Evolutionary conservation across 495 filamentous ascomycete species (phyloP).

Genomic region (Aspergillus kassunensis): DNA sequence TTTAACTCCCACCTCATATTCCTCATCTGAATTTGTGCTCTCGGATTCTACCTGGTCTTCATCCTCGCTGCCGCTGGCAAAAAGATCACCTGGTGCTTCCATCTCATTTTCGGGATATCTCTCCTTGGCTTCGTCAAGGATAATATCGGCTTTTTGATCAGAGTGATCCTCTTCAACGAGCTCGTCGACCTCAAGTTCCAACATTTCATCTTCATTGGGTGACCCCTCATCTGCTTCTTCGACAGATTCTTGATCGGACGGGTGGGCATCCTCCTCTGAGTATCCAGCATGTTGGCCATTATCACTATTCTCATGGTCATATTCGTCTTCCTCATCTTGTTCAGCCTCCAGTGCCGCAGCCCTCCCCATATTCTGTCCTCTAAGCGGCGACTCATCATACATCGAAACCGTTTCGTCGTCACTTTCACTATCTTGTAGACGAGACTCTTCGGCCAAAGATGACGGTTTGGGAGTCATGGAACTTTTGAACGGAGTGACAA

Average conservation of each 20-base stretch:
- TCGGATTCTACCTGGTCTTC: neutral
- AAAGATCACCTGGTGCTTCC: neutral
- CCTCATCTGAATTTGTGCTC: neutral
- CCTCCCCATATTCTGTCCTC: neutral
- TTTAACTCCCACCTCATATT: neutral
- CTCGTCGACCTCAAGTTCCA: constrained; percentile 7
- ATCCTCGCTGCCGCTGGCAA: neutral
- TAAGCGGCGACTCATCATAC: constrained; percentile 10
- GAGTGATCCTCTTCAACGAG: neutral
- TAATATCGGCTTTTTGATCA: constrained; percentile 11
- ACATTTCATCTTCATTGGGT: constrained; percentile 7
- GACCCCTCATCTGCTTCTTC: constrained; percentile 1
- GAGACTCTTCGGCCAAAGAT: constrained; percentile 8
- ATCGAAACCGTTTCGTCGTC: constrained; percentile 8
- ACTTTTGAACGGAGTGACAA: constrained; percentile 37
- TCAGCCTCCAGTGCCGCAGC: constrained; percentile 9
- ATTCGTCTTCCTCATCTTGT: neutral
- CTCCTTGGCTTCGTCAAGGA: constrained; percentile 18
- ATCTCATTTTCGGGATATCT: constrained; percentile 1
- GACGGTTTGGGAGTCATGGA: constrained; percentile 20
- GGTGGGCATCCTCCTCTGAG: neutral
- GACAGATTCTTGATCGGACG: neutral
- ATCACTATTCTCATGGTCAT: neutral
- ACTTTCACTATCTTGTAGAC: constrained; percentile 1
- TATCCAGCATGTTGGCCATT: neutral